A percentile compares a stretch with the other conserved stretches of the same genome.
These are phyloP conservation scores for Citrullus mucosospermus DNA, from an alignment of 306 rosid genomes.

Conservation along the genomic window DNA sequence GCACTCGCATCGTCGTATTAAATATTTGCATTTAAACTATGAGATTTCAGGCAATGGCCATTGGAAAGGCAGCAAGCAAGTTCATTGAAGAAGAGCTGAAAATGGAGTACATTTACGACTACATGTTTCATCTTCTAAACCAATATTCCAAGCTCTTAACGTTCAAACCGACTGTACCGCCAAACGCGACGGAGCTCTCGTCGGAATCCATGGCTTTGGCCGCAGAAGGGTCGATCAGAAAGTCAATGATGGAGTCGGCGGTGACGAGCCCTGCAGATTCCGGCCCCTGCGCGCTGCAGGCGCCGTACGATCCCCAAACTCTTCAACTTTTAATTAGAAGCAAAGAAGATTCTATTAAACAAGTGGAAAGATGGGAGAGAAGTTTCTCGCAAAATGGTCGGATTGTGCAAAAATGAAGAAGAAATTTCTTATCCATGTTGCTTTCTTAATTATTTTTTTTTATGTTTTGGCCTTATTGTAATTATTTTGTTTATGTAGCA, in stretches of 20 bases:
- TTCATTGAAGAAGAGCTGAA: conserved; percentile 58
- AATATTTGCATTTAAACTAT: neutral
- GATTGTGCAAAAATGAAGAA: neutral
- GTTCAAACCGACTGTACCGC: conserved; percentile 45
- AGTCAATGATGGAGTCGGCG: conserved; percentile 49
- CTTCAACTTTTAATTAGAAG: conserved; percentile 20
- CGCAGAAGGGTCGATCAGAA: conserved; percentile 24
- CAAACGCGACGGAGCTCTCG: conserved; percentile 41
- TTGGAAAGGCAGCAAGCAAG: conserved; percentile 49
- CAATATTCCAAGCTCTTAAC: conserved; percentile 47
- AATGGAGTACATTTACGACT: conserved; percentile 67
- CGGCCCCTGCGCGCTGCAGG: conserved; percentile 46
- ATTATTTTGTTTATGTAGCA: neutral
- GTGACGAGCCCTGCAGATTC: conserved; percentile 40
- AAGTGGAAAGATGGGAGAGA: conserved; percentile 42
- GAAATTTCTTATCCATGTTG: neutral
- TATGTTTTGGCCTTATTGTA: neutral
- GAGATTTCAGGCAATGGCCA: conserved; percentile 35
- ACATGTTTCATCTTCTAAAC: conserved; percentile 68
- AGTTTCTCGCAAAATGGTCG: conserved; percentile 15
- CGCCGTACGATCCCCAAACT: conserved; percentile 57
- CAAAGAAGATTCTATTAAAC: conserved; percentile 24
- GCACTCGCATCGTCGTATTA: too few species aligned
- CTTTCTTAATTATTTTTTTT: neutral
- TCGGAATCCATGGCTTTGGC: conserved; percentile 62